A percentile compares a stretch with the other conserved stretches of the same genome.
These are phyloP conservation scores for Lizonia empirigonia DNA, from an alignment of 2,329 filamentous ascomycete species.

Conservation along the genomic window DNA sequence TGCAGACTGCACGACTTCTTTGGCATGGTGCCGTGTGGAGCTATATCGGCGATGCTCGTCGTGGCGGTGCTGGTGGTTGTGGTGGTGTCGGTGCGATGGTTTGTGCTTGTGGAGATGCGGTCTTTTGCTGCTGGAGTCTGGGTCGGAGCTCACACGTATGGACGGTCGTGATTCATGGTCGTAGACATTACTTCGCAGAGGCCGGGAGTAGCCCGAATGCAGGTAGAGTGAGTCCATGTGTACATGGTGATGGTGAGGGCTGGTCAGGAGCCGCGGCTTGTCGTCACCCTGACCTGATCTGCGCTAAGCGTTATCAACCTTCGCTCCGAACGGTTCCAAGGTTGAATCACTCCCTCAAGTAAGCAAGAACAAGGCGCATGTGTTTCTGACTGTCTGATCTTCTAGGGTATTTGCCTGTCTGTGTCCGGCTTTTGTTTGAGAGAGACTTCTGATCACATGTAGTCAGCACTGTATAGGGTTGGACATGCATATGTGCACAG, in stretches of 20 bases:
- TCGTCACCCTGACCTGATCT: slow-evolving; percentile 16
- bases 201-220: slow-evolving; percentile 24
- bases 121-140: slow-evolving; percentile 15
- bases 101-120: slow-evolving; percentile 28
- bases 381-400: not conserved
- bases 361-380: not conserved
- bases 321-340: too few relatives aligned
- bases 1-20: slow-evolving; percentile 53
- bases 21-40: slow-evolving; percentile 43
- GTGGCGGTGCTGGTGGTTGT: slow-evolving; percentile 31
- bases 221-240: slow-evolving; percentile 32
- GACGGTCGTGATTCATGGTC: slow-evolving; percentile 26
- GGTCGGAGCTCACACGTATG: slow-evolving; percentile 36
- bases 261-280: slow-evolving; percentile 13
- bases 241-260: slow-evolving; percentile 24
- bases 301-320: slow-evolving; percentile 9
- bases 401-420: not conserved
- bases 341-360: too few relatives aligned
- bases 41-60: slow-evolving; percentile 37
- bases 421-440: not conserved
- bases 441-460: not conserved
- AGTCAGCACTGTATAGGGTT: not conserved
- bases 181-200: slow-evolving; percentile 34
- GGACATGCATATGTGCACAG: not conserved
- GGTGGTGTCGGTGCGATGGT: slow-evolving; percentile 36